phyloP scores from a whole-genome alignment of 2,329 filamentous ascomycete species.

The Fusarium equiseti region DNA sequence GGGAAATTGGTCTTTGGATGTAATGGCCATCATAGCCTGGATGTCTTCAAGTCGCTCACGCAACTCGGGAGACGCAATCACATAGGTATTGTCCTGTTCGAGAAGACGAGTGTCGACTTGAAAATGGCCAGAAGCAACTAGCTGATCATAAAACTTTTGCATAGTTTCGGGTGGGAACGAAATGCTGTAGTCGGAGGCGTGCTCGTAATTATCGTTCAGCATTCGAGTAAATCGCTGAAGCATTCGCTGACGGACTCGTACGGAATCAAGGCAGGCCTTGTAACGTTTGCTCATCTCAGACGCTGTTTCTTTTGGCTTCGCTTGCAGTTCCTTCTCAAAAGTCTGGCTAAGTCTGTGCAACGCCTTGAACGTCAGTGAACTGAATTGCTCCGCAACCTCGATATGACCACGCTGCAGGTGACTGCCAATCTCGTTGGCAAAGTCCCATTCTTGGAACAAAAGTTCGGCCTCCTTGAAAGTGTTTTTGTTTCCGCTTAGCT shows the following conservation, averaged over 20 bases:
- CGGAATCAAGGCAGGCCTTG: conserved; percentile 94
- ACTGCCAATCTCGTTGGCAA: conserved; percentile 91
- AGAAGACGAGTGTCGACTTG: conserved; percentile 79
- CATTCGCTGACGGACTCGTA: conserved; percentile 95
- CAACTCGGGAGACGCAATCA: conserved; percentile 87
- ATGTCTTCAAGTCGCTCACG: conserved; percentile 83
- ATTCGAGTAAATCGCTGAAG: conserved; percentile 94
- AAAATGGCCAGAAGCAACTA: conserved; percentile 88
- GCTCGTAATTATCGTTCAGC: conserved; percentile 93
- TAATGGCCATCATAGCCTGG: conserved; percentile 83
- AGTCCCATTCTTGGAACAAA: conserved; percentile 97
- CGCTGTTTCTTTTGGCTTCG: conserved; percentile 84
- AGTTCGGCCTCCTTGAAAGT: conserved; percentile 99
- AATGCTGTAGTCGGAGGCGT: conserved; percentile 94
- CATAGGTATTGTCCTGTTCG: conserved; percentile 80
- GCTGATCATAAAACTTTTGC: conserved; percentile 81
- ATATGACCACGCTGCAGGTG: conserved; percentile 94
- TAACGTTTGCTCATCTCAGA: conserved; percentile 96
- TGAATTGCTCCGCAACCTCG: conserved; percentile 98
- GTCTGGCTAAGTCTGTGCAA: conserved; percentile 88
- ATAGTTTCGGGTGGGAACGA: conserved; percentile 75
- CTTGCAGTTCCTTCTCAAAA: conserved; percentile 90
- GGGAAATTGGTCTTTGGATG: conserved; percentile 65
- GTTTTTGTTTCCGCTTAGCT: conserved; percentile 96
- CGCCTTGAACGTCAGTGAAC: conserved; percentile 91